Percentiles rank a stretch among this genome's conserved stretches.
These are phyloP conservation scores for Vicia faba DNA, from an alignment of 306 rosid genomes.

Conservation along the genomic window DNA sequence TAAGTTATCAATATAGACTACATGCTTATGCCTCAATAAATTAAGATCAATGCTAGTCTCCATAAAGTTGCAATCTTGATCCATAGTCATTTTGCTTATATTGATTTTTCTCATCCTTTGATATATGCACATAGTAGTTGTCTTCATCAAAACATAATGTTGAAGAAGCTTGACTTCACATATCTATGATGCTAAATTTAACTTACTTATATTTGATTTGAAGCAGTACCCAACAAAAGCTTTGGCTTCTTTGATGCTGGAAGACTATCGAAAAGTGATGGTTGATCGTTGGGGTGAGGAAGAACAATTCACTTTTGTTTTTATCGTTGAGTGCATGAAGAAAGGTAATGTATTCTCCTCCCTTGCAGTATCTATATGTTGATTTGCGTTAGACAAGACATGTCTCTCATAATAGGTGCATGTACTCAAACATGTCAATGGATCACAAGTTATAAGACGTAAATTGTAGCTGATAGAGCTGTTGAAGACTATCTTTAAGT, in stretches of 20 bases:
- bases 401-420: constrained; percentile 3
- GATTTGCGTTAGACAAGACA: constrained; percentile 7
- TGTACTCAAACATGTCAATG: constrained; percentile 1
- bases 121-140: too few species aligned
- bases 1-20: too few species aligned
- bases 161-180: too few species aligned
- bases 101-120: too few species aligned
- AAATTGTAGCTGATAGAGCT: constrained; percentile 1
- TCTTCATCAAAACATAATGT: too few species aligned
- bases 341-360: constrained; percentile 55
- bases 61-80: too few species aligned
- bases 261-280: constrained; percentile 84
- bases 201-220: too few species aligned
- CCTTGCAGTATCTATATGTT: constrained; percentile 1
- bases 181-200: too few species aligned
- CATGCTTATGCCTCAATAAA: too few species aligned
- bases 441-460: constrained; percentile 1
- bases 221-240: too few species aligned
- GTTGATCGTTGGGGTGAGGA: constrained; percentile 92
- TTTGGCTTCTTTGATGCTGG: constrained; percentile 89
- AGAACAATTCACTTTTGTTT: constrained; percentile 72
- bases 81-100: too few species aligned
- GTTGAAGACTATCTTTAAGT: not conserved
- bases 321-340: constrained; percentile 75
- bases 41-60: too few species aligned